Conservation (phyloP, 108 stramenopile genomes). For the Chaetoceros muelleri region DNA sequence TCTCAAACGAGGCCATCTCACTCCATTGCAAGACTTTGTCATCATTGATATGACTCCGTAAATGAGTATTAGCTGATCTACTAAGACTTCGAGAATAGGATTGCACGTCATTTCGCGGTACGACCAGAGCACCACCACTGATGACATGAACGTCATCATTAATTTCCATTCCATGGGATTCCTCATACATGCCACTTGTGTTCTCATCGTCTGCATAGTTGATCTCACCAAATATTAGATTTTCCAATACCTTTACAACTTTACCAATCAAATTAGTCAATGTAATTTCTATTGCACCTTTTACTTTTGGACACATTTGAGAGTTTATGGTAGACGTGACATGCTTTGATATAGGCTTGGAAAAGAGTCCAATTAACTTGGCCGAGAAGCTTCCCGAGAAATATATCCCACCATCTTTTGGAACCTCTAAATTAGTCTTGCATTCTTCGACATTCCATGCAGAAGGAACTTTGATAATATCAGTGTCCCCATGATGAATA, state of each 20-base stretch:
- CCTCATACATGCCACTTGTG: too few relatives aligned
- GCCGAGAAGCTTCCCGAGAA: slow-evolving; percentile 59
- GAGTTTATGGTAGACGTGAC: slow-evolving; percentile 33
- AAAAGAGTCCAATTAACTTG: slow-evolving; percentile 51
- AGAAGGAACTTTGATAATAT: slow-evolving; percentile 7
- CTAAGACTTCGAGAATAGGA: too few relatives aligned
- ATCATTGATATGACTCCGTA: not conserved
- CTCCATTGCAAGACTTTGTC: slow-evolving; percentile 13
- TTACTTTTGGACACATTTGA: slow-evolving; percentile 32
- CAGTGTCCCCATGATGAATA: not conserved
- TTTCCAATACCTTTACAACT: slow-evolving; percentile 11
- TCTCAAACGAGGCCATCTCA: slow-evolving; percentile 28
- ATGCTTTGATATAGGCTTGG: slow-evolving; percentile 28
- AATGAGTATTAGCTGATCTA: not conserved
- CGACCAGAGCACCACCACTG: too few relatives aligned
- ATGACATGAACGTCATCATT: too few relatives aligned
- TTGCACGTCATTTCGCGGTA: too few relatives aligned
- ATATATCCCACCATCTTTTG: slow-evolving; percentile 17
- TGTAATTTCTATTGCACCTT: slow-evolving; percentile 13
- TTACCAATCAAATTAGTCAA: slow-evolving; percentile 13
- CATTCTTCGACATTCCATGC: slow-evolving; percentile 12
- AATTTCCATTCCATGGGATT: too few relatives aligned
- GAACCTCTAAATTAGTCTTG: slow-evolving; percentile 13
- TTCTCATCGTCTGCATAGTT: too few relatives aligned
- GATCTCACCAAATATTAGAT: slow-evolving; percentile 10